Evolutionary conservation across 2,329 filamentous ascomycete genomes (phyloP), one percentile per base, ranked within the genome.

Genomic region (Trichoderma sp.): DNA sequence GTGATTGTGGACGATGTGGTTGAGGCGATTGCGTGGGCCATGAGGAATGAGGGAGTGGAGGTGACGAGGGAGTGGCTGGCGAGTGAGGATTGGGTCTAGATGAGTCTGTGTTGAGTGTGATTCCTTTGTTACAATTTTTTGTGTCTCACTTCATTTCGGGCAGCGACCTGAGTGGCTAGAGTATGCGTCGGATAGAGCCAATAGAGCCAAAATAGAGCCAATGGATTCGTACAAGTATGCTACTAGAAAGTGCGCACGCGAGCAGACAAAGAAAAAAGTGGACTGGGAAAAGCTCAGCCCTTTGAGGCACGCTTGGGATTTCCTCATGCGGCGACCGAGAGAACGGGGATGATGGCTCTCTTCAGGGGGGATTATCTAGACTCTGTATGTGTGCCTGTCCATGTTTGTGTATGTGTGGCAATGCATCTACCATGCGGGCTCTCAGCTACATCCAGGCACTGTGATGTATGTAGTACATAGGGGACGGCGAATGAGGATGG

Each of bases 21-120:
- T 76, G 89, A 90, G 74, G 94, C 92, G 12, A 92, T 97, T 5
- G 84, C 89, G 73, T 97, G 92, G 91, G 93, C 91, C 5, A 81
- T 96, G 77, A 84, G 88, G 80, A 84, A 83, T 67, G 86, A 89
- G 77, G 84, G 84, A 1, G 71, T 84, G 76, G 80, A 81, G 74
- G 78, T 76, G 14, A 77, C 79, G 28, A 74, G 80, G 66, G 77
- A 79, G 18, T 79, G 78, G 78, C 73, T 81, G 39, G 66, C 26
- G 12, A 58, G 26, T 34, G 70, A 68, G 63, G 64, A 67, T n/a
- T 70, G 66, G 66, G 66, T 70, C 28, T 36, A 36, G 34, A 36
- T 7, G 6, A 36, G 34, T 36, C 34, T 3, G 34, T 5, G 32
- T 3, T 61, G 5, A 53, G 8, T 43, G 15, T 34, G 43, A 30